Conservation (phyloP, 2,329 filamentous ascomycete species). For the Diatrype stigma region DNA sequence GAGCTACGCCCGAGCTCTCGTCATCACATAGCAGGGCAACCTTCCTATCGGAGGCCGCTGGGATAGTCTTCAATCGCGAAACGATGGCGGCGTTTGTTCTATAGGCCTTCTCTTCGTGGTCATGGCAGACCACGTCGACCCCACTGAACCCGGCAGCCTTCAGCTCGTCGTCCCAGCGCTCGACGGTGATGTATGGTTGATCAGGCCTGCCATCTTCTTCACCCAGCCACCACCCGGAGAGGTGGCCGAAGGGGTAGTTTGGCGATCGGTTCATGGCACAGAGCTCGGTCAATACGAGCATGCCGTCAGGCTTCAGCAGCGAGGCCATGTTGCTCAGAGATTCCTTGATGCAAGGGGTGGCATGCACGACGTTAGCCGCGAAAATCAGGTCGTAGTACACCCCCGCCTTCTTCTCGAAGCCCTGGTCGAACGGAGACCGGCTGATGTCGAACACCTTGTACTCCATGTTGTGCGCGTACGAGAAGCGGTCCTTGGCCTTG, state of each 20-base stretch:
- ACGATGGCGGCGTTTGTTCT: slow-evolving; percentile 18
- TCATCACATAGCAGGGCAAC: slow-evolving; percentile 10
- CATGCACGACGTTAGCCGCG: slow-evolving; percentile 26
- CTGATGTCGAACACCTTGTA: slow-evolving; percentile 28
- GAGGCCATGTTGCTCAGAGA: slow-evolving; percentile 20
- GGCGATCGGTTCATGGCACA: slow-evolving; percentile 18
- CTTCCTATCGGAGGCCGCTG: slow-evolving; percentile 1
- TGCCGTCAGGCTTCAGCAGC: slow-evolving; percentile 27
- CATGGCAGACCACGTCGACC: slow-evolving; percentile 15
- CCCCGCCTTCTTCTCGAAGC: slow-evolving; percentile 18
- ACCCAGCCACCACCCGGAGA: slow-evolving; percentile 35
- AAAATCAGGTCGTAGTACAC: slow-evolving; percentile 25
- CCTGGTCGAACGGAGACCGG: slow-evolving; percentile 24
- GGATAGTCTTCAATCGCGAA: slow-evolving; percentile 4
- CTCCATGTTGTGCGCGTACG: slow-evolving; percentile 18
- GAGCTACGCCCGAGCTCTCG: slow-evolving; percentile 6
- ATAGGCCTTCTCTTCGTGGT: slow-evolving; percentile 13
- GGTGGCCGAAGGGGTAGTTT: slow-evolving; percentile 27
- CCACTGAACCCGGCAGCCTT: slow-evolving; percentile 22
- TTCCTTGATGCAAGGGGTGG: slow-evolving; percentile 17
- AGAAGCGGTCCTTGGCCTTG: slow-evolving; percentile 20
- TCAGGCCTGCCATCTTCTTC: slow-evolving; percentile 22
- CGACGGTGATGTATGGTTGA: slow-evolving; percentile 22
- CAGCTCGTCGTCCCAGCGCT: slow-evolving; percentile 26
- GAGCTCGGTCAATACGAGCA: slow-evolving; percentile 27